Conservation (phyloP, 805 yeast species). For the Tetrapisispora nanseiensis region DNA sequence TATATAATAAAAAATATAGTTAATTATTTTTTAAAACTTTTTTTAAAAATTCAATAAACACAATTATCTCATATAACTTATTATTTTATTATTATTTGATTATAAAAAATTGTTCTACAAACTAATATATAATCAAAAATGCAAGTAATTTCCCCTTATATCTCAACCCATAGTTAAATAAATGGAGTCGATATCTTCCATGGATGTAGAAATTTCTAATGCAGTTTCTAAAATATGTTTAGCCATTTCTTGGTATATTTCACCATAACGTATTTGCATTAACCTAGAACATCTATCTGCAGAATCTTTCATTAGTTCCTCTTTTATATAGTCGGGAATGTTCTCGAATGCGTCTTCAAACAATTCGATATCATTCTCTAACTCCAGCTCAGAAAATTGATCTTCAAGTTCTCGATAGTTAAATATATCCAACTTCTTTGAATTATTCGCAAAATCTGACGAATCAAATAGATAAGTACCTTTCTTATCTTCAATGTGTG, state of each 20-base stretch:
- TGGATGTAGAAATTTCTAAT: slow-evolving; percentile 43
- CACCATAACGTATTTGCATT: slow-evolving; percentile 17
- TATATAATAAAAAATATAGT: slow-evolving; percentile 3
- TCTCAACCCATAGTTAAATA: slow-evolving; percentile 49
- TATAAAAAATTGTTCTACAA: not conserved
- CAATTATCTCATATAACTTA: slow-evolving; percentile 1
- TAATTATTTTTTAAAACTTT: not conserved
- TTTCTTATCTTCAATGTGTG: slow-evolving; percentile 8
- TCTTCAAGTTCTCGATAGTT: slow-evolving; percentile 27
- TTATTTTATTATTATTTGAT: not conserved
- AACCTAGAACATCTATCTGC: slow-evolving; percentile 18
- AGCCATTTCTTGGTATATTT: slow-evolving; percentile 45
- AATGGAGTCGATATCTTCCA: slow-evolving; percentile 71
- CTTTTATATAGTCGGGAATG: slow-evolving; percentile 32
- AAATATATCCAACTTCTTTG: not conserved
- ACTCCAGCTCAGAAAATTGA: slow-evolving; percentile 27
- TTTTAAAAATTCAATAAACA: slow-evolving; percentile 2
- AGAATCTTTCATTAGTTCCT: slow-evolving; percentile 32
- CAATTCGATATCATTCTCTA: slow-evolving; percentile 20
- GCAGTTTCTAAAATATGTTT: slow-evolving; percentile 51
- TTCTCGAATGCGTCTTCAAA: slow-evolving; percentile 35
- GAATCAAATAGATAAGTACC: slow-evolving; percentile 7
- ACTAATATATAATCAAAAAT: no score
- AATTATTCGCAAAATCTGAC: not conserved
- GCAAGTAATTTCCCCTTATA: not conserved